phyloP scores from a whole-genome alignment of 1,284 basidiomycete species.

The Vanrija humicola region DNA sequence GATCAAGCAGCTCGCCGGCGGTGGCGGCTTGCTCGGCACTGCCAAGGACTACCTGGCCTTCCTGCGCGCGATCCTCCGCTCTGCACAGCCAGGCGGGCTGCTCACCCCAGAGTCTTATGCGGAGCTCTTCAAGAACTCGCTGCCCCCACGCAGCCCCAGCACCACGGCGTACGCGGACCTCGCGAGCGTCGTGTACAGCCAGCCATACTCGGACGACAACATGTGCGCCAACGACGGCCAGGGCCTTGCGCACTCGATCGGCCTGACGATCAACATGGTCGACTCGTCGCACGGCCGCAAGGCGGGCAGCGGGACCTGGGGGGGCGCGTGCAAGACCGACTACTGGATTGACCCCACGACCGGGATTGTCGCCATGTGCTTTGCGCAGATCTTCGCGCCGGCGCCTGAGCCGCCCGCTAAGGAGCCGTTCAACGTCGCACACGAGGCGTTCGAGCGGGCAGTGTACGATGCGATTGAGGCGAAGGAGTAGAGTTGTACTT shows the following conservation, averaged over 20 bases:
- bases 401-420: too few relatives aligned
- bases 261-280: conserved; percentile 8
- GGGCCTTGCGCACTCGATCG: conserved; percentile 10
- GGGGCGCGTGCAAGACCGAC: conserved; percentile 25
- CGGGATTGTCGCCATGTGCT: conserved; percentile 13
- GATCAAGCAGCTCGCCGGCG: conserved; percentile 21
- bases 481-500: too few relatives aligned
- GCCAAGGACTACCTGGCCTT: conserved; percentile 32
- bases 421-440: conserved; percentile 7
- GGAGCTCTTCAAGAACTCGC: conserved; percentile 22
- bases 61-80: conserved; percentile 27
- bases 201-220: conserved; percentile 5
- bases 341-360: conserved; percentile 32
- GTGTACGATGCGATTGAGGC: conserved; percentile 28
- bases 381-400: too few relatives aligned
- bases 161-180: conserved; percentile 10
- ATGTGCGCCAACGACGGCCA: conserved; percentile 5
- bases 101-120: conserved; percentile 19
- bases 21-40: conserved; percentile 35
- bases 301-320: conserved; percentile 21
- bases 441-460: conserved; percentile 27
- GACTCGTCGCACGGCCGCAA: conserved; percentile 17
- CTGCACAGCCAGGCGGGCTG: conserved; percentile 9
- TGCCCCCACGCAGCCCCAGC: conserved; percentile 6
- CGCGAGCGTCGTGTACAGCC: conserved; percentile 3